Conservation (phyloP, 768 basidiomycete genomes). For the Asterophora lycoperdoides region DNA sequence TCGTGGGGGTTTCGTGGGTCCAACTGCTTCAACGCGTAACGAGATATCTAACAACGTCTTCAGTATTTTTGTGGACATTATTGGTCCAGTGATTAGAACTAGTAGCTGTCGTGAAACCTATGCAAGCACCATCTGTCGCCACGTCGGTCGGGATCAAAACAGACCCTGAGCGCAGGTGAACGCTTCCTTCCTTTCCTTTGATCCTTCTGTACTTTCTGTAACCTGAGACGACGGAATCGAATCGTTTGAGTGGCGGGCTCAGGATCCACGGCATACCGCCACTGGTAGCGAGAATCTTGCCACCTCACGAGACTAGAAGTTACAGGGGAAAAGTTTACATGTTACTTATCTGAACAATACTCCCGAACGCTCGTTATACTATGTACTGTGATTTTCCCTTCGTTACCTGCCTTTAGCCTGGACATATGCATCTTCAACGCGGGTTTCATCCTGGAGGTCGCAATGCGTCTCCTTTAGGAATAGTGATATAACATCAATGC, state of each 20-base stretch:
- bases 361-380: background rate
- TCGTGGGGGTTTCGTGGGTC: background rate
- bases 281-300: background rate
- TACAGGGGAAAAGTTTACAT: background rate
- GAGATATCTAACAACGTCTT: background rate
- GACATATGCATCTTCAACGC: no score
- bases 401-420: background rate
- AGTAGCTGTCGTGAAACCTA: background rate
- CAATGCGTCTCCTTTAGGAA: conserved; percentile 7
- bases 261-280: background rate
- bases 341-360: no score
- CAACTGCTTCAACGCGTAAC: background rate
- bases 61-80: background rate
- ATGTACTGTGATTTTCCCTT: background rate
- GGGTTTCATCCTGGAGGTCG: conserved; percentile 8
- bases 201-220: background rate
- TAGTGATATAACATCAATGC: no score
- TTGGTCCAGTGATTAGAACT: background rate
- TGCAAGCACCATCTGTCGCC: background rate
- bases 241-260: background rate
- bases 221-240: background rate
- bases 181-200: background rate
- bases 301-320: background rate
- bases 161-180: no score
- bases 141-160: background rate